phyloP scores from a whole-genome alignment of 2,329 filamentous ascomycete genomes.

The Aspergillus proliferans region DNA sequence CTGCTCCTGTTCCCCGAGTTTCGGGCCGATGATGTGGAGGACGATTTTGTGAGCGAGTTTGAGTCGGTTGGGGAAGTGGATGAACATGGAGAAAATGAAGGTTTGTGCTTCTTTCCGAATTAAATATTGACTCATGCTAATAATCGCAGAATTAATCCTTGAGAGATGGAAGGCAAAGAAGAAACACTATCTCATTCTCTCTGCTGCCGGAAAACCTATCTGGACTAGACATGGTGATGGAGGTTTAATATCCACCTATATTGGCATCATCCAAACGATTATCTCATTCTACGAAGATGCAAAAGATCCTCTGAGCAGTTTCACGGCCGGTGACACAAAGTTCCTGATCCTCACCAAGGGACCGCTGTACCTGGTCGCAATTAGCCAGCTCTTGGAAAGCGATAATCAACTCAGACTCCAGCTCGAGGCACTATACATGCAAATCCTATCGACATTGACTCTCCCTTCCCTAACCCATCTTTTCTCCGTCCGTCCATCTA shows the following conservation, averaged over 20 bases:
- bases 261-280: conserved; percentile 93
- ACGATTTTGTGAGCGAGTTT: conserved; percentile 71
- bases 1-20: conserved; percentile 31
- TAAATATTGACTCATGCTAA: conserved; percentile 7
- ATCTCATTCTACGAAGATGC: conserved; percentile 91
- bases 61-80: conserved; percentile 59
- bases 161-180: conserved; percentile 80
- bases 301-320: conserved; percentile 70
- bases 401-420: conserved; percentile 81
- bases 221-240: conserved; percentile 93
- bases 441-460: conserved; percentile 91
- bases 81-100: conserved; percentile 51
- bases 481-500: conserved; percentile 86
- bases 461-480: conserved; percentile 79
- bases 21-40: conserved; percentile 48
- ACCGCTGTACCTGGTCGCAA: conserved; percentile 85
- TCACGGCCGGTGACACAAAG: conserved; percentile 76
- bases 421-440: conserved; percentile 93
- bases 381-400: conserved; percentile 87
- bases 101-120: conserved; percentile 27
- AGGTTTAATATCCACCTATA: conserved; percentile 82
- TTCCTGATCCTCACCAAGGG: conserved; percentile 84
- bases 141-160: conserved; percentile 45
- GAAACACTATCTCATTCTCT: conserved; percentile 96
- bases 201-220: conserved; percentile 92